Base-by-base conservation (phyloP, 2,329 filamentous ascomycete genomes). In the Colletotrichum lini region DNA sequence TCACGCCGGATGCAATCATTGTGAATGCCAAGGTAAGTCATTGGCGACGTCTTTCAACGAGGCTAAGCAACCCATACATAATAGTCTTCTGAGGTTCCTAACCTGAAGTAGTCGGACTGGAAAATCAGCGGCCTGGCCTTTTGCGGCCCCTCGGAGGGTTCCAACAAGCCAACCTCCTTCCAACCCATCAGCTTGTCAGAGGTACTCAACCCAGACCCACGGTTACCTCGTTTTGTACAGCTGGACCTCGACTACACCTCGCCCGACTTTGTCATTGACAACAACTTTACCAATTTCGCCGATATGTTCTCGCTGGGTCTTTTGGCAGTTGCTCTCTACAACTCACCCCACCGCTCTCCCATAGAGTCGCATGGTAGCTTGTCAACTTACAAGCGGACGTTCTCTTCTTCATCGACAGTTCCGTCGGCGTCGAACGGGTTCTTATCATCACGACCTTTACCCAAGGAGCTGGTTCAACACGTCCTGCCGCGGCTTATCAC, bases 91-190 rank as follows among this genome's bases (percentile, higher is more conserved):
- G 12, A 44, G 56, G 18, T 54, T 16, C 42, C 80, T 83, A 78
- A 84, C 77, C 23, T 38, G 38, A 69, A 73, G 77, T 77, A 94
- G 92, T 97, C 94, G 58, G 96, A 99, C 81, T 99, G 96, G 96
- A 99, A 99, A 81, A 94, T 99, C 72, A 96, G 95, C 76, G 96
- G 96, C n/a, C 88, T 99, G 49, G 90, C 93, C 0, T 99, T 98
- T 80, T 94, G 93, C 79, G 93, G 93, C 56, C 93, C 95, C 16
- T 90, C 94, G 59, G 93, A 95, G 75, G 89, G 90, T 76, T 93
- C 93, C 23, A 91, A 90, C 38, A 91, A 93, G 75, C 87, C 92
- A 56, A 93, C 94, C 3, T 92, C 94, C 4, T 90, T 97, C 59
- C 88, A 92, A 52, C 93, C 94, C 12, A 92, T 98, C 75, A 94